Evolutionary conservation across 2,329 filamentous ascomycete genomes (phyloP).

Genomic region (Botrytis deweyae): DNA sequence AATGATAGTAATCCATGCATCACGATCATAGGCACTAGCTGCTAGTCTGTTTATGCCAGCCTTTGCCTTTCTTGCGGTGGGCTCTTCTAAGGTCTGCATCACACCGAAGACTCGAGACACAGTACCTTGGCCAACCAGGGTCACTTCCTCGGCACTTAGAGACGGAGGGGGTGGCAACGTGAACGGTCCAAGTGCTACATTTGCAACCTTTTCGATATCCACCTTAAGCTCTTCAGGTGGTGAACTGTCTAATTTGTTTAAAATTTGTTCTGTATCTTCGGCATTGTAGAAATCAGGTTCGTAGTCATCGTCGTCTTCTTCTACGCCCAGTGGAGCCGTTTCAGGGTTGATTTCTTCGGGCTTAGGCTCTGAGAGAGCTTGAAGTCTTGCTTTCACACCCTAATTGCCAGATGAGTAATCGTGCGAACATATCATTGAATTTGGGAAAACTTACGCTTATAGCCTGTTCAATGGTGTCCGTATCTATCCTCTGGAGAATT

Average conservation of each 20-base stretch:
- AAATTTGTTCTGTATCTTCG: constrained; percentile 74
- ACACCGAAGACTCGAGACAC: constrained; percentile 76
- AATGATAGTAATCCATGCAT: constrained; percentile 88
- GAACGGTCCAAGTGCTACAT: constrained; percentile 67
- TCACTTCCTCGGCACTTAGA: constrained; percentile 68
- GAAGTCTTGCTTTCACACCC: constrained; percentile 52
- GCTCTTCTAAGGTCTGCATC: constrained; percentile 70
- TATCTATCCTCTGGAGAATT: constrained; percentile 71
- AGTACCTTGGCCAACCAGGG: constrained; percentile 72
- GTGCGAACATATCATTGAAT: constrained; percentile 16
- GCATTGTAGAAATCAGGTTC: constrained; percentile 77
- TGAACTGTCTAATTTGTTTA: constrained; percentile 72
- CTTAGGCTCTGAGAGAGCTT: constrained; percentile 37
- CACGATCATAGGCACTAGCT: constrained; percentile 77
- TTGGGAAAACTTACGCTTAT: constrained; percentile 58
- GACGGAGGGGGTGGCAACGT: constrained; percentile 74
- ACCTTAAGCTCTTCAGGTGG: constrained; percentile 54
- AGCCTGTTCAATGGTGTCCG: constrained; percentile 66
- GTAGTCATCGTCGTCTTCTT: constrained; percentile 87
- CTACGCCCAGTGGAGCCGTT: constrained; percentile 61
- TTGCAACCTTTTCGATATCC: constrained; percentile 42
- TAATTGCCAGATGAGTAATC: constrained; percentile 30
- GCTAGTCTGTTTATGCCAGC: constrained; percentile 81
- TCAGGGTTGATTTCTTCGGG: constrained; percentile 51
- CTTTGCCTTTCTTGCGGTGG: constrained; percentile 57